Base-by-base conservation (phyloP, 2,329 filamentous ascomycete species). In the Ophiostoma pallidulum region DNA sequence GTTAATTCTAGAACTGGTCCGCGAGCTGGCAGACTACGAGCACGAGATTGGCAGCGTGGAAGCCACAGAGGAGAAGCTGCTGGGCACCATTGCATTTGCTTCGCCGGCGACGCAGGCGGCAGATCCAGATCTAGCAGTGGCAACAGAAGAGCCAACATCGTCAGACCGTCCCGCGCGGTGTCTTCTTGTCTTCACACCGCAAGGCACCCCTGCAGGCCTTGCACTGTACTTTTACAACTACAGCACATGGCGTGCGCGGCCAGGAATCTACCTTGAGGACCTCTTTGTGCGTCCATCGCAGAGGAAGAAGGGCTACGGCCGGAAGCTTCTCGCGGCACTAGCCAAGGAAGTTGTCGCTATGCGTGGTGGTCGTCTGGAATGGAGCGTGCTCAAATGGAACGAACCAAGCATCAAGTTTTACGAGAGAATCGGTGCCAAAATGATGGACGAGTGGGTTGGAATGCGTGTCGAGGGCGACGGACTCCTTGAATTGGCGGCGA, bases 191-290 rank as follows among this genome's bases (percentile, higher is more conserved):
- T 72, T 73, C 56, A 66, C 73, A 19, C 66, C 71, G 10, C 64
- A 68, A 6, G 64, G 69, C 10, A 60, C 67, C 33, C 63, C 64
- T 0, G 85, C 79, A 0, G 88, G 84, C 41, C 87, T 96, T 77
- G 89, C 89, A 1, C 67, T 96, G 35, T 96, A 89, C 69, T 97
- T 94, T 65, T 89, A 91, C 73, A 97, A 91, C 67, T 97, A 95
- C 68, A 88, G 82, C 60, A 96, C 91, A 0, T 97, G 92, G 92
- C 78, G 85, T 8, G 78, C 85, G n/a, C 78, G 77, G 39, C 80
- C 90, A 0, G 91, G 91, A 3, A 85, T 98, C 60, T 95, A 94
- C 64, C 80, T 97, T 32, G 91, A 97, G 64, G 91, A 97, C 61
- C 70, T 97, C n/a, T 95, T 83, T 59, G 87, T 98, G 35, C 74